Evolutionary conservation across 352 stramenopile species (phyloP).

Genomic region (Pythium guiyangense): DNA sequence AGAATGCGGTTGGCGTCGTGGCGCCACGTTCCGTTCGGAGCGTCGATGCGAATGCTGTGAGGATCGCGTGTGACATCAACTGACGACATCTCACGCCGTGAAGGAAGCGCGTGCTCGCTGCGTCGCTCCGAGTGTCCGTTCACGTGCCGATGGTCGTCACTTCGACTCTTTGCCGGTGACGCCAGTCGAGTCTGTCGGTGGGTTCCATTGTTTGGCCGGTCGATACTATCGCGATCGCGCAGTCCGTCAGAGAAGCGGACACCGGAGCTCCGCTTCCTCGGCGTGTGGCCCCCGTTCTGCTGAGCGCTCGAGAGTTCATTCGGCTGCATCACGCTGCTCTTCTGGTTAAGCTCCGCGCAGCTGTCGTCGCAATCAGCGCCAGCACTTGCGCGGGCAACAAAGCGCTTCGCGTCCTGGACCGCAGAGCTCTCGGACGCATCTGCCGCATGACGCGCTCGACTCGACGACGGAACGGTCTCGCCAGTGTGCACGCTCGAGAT

Average conservation of each 20-base stretch:
- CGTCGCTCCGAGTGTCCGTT: background rate
- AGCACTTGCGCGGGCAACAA: background rate
- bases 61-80: background rate
- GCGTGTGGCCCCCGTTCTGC: background rate
- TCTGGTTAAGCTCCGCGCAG: background rate
- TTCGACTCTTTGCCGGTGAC: background rate
- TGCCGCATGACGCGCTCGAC: background rate
- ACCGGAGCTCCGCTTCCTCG: background rate
- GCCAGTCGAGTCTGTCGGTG: background rate
- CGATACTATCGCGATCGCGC: background rate
- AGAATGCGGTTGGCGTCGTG: conserved; percentile 2
- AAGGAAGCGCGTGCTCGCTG: no score
- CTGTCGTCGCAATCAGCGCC: background rate
- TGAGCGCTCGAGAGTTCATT: background rate
- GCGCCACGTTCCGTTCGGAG: background rate
- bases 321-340: background rate
- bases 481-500: conserved; percentile 13
- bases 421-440: background rate
- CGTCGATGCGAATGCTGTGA: background rate
- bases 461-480: conserved; percentile 10
- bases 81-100: background rate
- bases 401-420: background rate
- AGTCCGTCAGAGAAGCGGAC: background rate
- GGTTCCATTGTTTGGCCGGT: background rate
- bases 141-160: background rate